Evolutionary conservation across 768 basidiomycete species (phyloP).

Genomic region (Terana coerulea): DNA sequence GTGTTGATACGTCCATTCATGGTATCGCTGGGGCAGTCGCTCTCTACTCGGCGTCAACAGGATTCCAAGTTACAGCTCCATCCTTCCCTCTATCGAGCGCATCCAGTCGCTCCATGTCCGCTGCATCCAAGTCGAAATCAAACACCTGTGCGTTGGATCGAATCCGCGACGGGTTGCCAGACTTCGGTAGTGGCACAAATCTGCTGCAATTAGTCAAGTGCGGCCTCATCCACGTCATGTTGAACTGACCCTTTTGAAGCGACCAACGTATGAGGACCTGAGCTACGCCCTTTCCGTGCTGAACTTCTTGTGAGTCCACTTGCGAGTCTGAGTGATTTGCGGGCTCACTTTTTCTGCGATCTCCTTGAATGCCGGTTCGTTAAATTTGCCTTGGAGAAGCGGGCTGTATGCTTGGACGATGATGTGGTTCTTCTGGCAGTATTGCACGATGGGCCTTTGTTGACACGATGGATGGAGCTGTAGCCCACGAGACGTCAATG

Average conservation of each 20-base stretch:
- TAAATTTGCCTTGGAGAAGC: conserved; percentile 47
- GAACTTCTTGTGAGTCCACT: not conserved
- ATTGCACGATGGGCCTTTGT: conserved; percentile 73
- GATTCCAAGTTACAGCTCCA: conserved; percentile 49
- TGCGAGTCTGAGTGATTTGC: not conserved
- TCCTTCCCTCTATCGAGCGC: conserved; percentile 40
- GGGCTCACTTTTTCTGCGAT: conserved; percentile 45
- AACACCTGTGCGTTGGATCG: conserved; percentile 41
- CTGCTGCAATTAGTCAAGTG: conserved; percentile 22
- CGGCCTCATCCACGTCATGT: not conserved
- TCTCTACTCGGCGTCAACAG: conserved; percentile 29
- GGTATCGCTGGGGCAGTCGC: no score
- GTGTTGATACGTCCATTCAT: no score
- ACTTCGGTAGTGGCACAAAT: conserved; percentile 48
- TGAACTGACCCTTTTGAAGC: conserved; percentile 68
- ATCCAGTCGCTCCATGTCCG: conserved; percentile 42
- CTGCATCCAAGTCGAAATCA: conserved; percentile 39
- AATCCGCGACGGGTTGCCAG: conserved; percentile 40
- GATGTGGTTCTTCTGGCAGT: conserved; percentile 41
- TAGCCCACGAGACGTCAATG: not conserved
- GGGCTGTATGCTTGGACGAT: conserved; percentile 54
- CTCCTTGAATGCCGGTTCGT: conserved; percentile 47
- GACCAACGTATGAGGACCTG: conserved; percentile 91
- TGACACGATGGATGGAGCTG: conserved; percentile 84
- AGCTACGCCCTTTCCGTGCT: conserved; percentile 55